Evolutionary conservation across 163 green algal species (phyloP), one percentile per base, ranked within the genome.

Genomic region (Scenedesmus sp.): DNA sequence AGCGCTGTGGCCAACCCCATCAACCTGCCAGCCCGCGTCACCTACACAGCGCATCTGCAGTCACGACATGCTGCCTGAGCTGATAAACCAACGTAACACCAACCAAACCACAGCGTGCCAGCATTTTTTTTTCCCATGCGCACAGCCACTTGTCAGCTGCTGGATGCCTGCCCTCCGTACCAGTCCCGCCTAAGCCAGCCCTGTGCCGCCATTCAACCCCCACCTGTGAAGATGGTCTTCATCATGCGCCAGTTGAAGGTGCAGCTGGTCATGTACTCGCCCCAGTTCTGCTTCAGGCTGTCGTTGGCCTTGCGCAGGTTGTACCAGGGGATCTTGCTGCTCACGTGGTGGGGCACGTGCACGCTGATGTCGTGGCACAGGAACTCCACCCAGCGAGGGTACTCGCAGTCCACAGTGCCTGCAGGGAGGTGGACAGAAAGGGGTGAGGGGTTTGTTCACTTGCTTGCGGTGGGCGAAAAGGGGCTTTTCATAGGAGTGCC

Each of bases 321-420:
- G 97, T 99, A 99, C 97, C 97, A 98, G 59, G 97, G 97, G 91
- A 99, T 99, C 94, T 99, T 99, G 87, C 94, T 94, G 85, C 92
- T 96, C 15, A 99, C 96, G 91, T 99, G 98, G 96, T 99, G 98
- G 30, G 98, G 98, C 86, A 99, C 96, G 91, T 99, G 98, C 94
- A 98, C 97, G 83, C 93, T 98, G 95, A 99, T 99, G 95, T 99
- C 98, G 89, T 99, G 97, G 90, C 95, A 98, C 91, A 99, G 94
- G 89, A 99, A 97, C 94, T 99, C 98, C 1, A 99, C 96, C 97
- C 97, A 98, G 93, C 73, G 88, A 35, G 96, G 96, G 92, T 96
- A 98, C 91, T 97, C 94, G 93, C 96, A 98, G 94, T 98, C 95
- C 78, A 98, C 96, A 37, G 96, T 98, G 90, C 96, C 96, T 42